These are phyloP conservation scores for Yamadazyma pseudoaaseri DNA, from an alignment of 1,139 yeast species.

Conservation along the genomic window DNA sequence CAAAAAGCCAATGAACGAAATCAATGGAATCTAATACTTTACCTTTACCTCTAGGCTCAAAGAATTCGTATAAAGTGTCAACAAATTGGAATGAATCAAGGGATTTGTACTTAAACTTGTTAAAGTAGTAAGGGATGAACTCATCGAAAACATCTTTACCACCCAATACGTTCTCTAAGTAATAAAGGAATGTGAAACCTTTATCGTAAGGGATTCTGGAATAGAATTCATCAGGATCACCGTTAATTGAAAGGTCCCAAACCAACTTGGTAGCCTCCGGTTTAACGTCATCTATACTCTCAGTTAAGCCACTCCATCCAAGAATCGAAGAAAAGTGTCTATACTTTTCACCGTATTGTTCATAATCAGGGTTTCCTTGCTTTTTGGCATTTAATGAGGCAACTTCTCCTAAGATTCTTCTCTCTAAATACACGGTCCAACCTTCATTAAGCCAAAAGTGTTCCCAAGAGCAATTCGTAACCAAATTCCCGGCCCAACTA, in stretches of 20 bases:
- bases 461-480: conserved; percentile 37
- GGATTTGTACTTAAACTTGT: conserved; percentile 29
- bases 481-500: conserved; percentile 40
- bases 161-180: conserved; percentile 28
- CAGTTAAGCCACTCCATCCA: conserved; percentile 31
- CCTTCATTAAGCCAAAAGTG: conserved; percentile 43
- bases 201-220: conserved; percentile 38
- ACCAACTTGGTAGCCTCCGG: conserved; percentile 25
- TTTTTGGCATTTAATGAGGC: conserved; percentile 25
- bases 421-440: conserved; percentile 38
- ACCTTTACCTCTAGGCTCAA: conserved; percentile 69
- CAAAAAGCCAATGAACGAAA: conserved; percentile 50
- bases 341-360: conserved; percentile 27
- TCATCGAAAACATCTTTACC: conserved; percentile 28
- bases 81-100: conserved; percentile 31
- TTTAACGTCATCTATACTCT: conserved; percentile 20
- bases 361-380: conserved; percentile 19
- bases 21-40: conserved; percentile 77
- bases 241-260: conserved; percentile 24
- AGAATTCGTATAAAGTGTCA: conserved; percentile 30
- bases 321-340: conserved; percentile 31
- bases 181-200: conserved; percentile 33
- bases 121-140: conserved; percentile 33
- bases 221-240: conserved; percentile 36
- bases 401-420: conserved; percentile 33